Percentiles rank a stretch among this genome's conserved stretches.
These are phyloP conservation scores for Fusarium robinianum DNA, from an alignment of 2,329 filamentous ascomycete genomes.

Conservation along the genomic window DNA sequence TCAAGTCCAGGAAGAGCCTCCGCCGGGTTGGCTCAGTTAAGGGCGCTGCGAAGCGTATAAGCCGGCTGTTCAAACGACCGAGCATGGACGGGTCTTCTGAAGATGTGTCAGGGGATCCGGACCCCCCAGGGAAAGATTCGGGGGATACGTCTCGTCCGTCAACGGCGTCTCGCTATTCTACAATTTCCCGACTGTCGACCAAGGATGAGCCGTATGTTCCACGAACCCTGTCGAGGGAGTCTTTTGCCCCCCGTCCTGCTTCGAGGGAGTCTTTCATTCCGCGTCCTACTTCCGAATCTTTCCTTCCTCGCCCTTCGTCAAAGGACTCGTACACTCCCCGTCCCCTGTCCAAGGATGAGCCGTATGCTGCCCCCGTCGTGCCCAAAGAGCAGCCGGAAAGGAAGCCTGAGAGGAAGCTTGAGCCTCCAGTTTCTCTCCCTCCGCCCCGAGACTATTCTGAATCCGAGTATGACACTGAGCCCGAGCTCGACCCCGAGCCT, in stretches of 20 bases:
- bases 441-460: too few species aligned
- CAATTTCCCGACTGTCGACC: slow-evolving; percentile 20
- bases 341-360: slow-evolving; percentile 16
- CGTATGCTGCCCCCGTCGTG: too few species aligned
- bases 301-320: too few species aligned
- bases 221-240: too few species aligned
- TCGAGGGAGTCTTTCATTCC: too few species aligned
- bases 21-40: slow-evolving; percentile 15
- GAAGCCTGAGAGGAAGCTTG: slow-evolving; percentile 6
- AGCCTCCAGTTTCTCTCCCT: slow-evolving; percentile 7
- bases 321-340: too few species aligned
- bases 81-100: slow-evolving; percentile 22
- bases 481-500: slow-evolving; percentile 1
- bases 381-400: too few species aligned
- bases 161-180: slow-evolving; percentile 25
- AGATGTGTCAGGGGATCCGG: not conserved
- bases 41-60: slow-evolving; percentile 27
- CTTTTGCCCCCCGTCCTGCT: too few species aligned
- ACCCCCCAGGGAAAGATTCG: slow-evolving; percentile 15
- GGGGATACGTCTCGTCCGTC: slow-evolving; percentile 14
- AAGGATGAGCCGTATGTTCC: slow-evolving; percentile 15
- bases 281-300: too few species aligned
- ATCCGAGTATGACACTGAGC: slow-evolving; percentile 5
- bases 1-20: slow-evolving; percentile 24
- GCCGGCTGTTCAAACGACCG: slow-evolving; percentile 25